Evolutionary conservation across 805 yeast genomes (phyloP), one percentile per base, ranked within the genome.

Genomic region (Debaryomyces hansenii): DNA sequence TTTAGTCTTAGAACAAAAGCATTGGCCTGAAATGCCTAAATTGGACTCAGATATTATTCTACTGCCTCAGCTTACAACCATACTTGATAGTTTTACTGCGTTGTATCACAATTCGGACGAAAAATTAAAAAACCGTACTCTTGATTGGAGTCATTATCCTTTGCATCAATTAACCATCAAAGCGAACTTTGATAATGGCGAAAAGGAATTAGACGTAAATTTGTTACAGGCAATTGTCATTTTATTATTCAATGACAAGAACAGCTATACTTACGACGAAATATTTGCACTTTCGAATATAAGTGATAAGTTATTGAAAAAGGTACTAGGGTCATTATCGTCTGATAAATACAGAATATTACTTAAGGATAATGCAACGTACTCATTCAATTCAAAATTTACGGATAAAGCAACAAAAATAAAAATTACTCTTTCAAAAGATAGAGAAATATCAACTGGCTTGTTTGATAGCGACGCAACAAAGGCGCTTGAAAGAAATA

Each of bases 181-280:
- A 11, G 66, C 65, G 2, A 48, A 56, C 16, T 75, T 75, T 50
- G 57, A 57, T 12, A 49, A 49, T 10, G 70, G 65, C 0, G 39
- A 54, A 7, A 68, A 67, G 41, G 74, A 69, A 20, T 55, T 73
- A 28, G 49, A 48, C 2, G 67, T 77, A 15, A 74, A 76, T 34
- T 51, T 76, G n/a, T 66, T 70, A 39, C 80, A 77, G 52, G 79
- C 79, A 0, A 57, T 68, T 1, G 63, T 76, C 0, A 50, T 78
- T 3, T 45, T 69, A 11, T 55, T 69, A 12, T 77, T 75, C 49
- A 70, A 72, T 37, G 60, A 67, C 0, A 11, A 33, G 1, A 64
- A 66, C 9, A 8, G 11, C 1, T 52, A 63, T 9, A 40, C 43
- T 0, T 45, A 66, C 11, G 42, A 46, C 0, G 60, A 68, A 28